Percentiles rank a stretch among this genome's conserved stretches.
phyloP scores from a whole-genome alignment of 805 yeast species.

The Yarrowia keelungensis region DNA sequence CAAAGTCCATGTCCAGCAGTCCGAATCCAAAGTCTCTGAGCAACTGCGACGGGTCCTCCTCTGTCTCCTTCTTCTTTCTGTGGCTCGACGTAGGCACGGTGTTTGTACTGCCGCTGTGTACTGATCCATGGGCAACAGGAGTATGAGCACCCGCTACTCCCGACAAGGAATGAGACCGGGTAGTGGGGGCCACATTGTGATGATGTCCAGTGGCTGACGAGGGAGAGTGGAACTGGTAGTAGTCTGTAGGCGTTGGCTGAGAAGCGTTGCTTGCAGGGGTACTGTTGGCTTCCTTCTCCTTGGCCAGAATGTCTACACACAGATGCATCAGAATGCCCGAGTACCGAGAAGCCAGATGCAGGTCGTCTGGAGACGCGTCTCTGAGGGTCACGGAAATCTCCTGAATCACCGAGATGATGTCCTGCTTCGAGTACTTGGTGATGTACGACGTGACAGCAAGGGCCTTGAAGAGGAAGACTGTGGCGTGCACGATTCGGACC shows the following conservation, averaged over 20 bases:
- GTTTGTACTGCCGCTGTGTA: not conserved
- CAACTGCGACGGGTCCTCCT: conserved; percentile 32
- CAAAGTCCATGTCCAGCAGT: conserved; percentile 45
- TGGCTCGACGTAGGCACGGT: not conserved
- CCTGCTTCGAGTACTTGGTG: conserved; percentile 52
- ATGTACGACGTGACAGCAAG: conserved; percentile 51
- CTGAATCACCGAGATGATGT: conserved; percentile 69
- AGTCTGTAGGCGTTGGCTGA: conserved; percentile 37
- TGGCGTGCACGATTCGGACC: conserved; percentile 82
- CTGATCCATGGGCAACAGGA: conserved; percentile 1
- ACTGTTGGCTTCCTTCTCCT: conserved; percentile 38
- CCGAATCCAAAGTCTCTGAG: conserved; percentile 33
- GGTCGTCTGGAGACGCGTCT: conserved; percentile 88
- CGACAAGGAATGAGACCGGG: conserved; percentile 28
- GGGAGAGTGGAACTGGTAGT: conserved; percentile 26
- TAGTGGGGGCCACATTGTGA: not conserved
- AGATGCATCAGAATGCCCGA: conserved; percentile 63
- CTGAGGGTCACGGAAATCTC: conserved; percentile 74
- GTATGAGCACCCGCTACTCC: conserved; percentile 25
- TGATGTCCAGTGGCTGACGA: conserved; percentile 6
- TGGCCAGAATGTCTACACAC: conserved; percentile 59
- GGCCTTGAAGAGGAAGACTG: conserved; percentile 88
- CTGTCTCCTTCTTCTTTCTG: conserved; percentile 23
- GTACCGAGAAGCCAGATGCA: conserved; percentile 81
- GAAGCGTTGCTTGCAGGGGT: conserved; percentile 37